Evolutionary conservation across 2,329 filamentous ascomycete genomes (phyloP), one percentile per base, ranked within the genome.

Genomic region (Neofusicoccum cordaticola): DNA sequence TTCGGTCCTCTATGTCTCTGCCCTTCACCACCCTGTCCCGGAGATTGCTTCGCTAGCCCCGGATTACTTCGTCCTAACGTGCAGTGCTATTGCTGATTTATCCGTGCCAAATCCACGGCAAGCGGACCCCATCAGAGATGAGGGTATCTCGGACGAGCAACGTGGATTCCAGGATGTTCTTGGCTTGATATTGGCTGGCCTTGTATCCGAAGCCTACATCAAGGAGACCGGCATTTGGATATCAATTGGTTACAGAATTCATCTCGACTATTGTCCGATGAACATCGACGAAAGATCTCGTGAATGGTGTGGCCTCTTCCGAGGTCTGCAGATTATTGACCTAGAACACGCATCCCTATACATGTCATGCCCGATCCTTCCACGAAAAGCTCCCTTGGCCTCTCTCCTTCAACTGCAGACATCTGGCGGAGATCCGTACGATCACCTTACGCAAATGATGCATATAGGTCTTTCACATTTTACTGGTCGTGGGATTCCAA

Each of bases 201-300:
- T 81, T 1, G 71, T 80, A 0, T 77, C 73, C 4, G 79, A 81
- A 63, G 79, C 74, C n/a, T 77, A 75, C n/a, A 77, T 76, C 11
- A 72, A 74, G 27, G 75, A 80, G 56, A 80, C 79, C 1, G 79
- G 79, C 0, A 72, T 80, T 0, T 81, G 79, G 79, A 80, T 81
- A 11, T 77, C 78, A 0, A 72, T 81, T 2, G 79, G 77, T 0
- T 80, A 81, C 65, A 73, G 78, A 0, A 69, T 81, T 4, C 74
- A 78, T 4, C 68, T 81, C 4, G 78, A 81, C 60, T 74, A 79
- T 51, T 80, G 78, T 48, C 78, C 79, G 2, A 73, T 75, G 0
- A 71, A 77, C 34, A 69, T 77, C 4, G 76, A 80, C 48, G 75
- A 78, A 42, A 70, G 70, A n/a, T 75, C 74, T 0, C 68, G 72